Percentiles rank a stretch among this genome's conserved stretches.
These are phyloP conservation scores for Saposhnikovia divaricata DNA, from an alignment of 129 eudicot species.

Conservation along the genomic window DNA sequence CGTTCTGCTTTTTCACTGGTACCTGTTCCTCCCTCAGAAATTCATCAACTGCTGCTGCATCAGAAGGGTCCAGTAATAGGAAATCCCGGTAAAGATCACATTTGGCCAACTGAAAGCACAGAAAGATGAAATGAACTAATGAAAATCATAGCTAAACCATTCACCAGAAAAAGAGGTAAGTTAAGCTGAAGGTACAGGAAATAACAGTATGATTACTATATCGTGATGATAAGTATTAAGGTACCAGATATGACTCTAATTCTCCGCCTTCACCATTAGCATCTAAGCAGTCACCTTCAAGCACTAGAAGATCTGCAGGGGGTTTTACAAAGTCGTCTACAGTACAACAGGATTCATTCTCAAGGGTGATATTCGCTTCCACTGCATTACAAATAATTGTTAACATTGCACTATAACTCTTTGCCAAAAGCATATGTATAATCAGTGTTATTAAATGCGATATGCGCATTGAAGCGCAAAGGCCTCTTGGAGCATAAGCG, in stretches of 20 bases:
- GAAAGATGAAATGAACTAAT: not conserved
- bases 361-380: constrained; percentile 72
- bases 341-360: constrained; percentile 27
- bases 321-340: constrained; percentile 51
- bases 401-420: constrained; percentile 2
- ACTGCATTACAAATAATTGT: constrained; percentile 36
- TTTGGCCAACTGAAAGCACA: constrained; percentile 68
- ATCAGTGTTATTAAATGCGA: no score
- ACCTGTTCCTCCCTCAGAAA: constrained; percentile 38
- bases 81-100: constrained; percentile 76
- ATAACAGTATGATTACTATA: not conserved
- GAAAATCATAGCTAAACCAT: not conserved
- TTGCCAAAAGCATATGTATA: constrained; percentile 5
- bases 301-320: constrained; percentile 92
- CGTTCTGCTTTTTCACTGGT: constrained; percentile 28
- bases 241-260: constrained; percentile 87
- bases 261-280: constrained; percentile 76
- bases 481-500: no score
- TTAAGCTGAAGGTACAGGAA: not conserved
- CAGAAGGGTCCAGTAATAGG: constrained; percentile 68
- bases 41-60: constrained; percentile 58
- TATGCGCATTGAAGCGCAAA: no score
- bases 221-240: constrained; percentile 6
- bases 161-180: not conserved
- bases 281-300: constrained; percentile 94